Base-by-base conservation (phyloP, 2,329 filamentous ascomycete genomes). In the Cladophialophora chaetospira region DNA sequence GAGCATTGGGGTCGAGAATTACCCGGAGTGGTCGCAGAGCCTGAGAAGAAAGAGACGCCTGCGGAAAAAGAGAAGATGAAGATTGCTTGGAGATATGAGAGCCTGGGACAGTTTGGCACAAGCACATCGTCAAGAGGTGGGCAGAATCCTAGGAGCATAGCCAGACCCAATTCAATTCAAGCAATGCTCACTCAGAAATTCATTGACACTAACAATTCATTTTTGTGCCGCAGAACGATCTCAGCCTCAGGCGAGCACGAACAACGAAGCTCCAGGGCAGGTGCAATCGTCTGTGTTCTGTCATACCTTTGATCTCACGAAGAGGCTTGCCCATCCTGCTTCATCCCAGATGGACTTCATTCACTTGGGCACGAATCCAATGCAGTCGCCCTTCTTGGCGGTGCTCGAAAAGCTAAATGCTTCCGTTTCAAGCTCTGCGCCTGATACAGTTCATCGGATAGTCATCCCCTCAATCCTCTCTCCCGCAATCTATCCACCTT, bases 41-140 rank as follows among this genome's bases (percentile, higher is more conserved):
- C 77, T 29, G 74, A 79, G 65, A 70, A 79, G 28, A 75, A 78
- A 29, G 72, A 76, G 40, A 75, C 73, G 54, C 67, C 69, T 8
- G 70, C 68, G 38, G 67, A 71, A 63, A 79, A 80, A 11, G 88
- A 93, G 61, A 92, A 87, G 73, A 97, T 99, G 94, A 97, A 96
- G 77, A 99, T 99, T 77, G 94, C 94, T 3, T 99, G 94, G 94
- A 83, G 94, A 71, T 99, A 99, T 75, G 92, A 97, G 73, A 83
- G 85, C 29, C 73, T 97, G 51, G 88, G 88, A 13, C 87, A 88
- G 63, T 86, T 86, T 65, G 85, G 85, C 38, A 80, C 79, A 57
- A 74, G 79, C 50, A 72, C 75, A 60, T 77, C 77, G 58, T 77
- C 75, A 67, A 81, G 84, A 86, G 85, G 87, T 88, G 79, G 73